Evolutionary conservation across 129 eudicot species (phyloP).

Genomic region (Ambrosia artemisiifolia): DNA sequence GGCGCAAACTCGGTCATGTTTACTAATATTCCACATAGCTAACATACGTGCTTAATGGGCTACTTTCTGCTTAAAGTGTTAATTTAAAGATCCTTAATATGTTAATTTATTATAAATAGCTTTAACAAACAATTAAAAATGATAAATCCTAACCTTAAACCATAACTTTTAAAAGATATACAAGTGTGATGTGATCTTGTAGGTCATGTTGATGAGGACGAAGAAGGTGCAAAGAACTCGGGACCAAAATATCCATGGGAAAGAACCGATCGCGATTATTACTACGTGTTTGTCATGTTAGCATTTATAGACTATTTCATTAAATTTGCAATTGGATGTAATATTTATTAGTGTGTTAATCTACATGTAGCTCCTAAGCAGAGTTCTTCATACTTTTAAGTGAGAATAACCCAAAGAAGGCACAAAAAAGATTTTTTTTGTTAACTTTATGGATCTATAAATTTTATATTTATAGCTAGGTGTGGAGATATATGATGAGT

Average conservation of each 20-base stretch:
- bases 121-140: neutral
- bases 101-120: neutral
- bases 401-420: slow-evolving; percentile 86
- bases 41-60: too few relatives aligned
- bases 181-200: neutral
- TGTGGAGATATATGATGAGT: neutral
- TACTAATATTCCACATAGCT: too few relatives aligned
- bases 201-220: slow-evolving; percentile 40
- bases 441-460: slow-evolving; percentile 80
- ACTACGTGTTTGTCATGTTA: slow-evolving; percentile 22
- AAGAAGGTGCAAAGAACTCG: slow-evolving; percentile 34
- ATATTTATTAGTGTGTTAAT: neutral
- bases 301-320: neutral
- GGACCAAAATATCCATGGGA: slow-evolving; percentile 48
- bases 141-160: neutral
- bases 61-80: too few relatives aligned
- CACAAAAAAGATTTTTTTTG: slow-evolving; percentile 72
- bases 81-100: too few relatives aligned
- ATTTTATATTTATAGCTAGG: neutral
- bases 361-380: slow-evolving; percentile 25
- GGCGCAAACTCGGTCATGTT: too few relatives aligned
- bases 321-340: neutral
- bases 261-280: slow-evolving; percentile 54
- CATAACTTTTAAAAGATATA: neutral
- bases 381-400: slow-evolving; percentile 69